Evolutionary conservation across 306 rosid species (phyloP), one percentile per base, ranked within the genome.

Genomic region (Begonia fuchsioides): DNA sequence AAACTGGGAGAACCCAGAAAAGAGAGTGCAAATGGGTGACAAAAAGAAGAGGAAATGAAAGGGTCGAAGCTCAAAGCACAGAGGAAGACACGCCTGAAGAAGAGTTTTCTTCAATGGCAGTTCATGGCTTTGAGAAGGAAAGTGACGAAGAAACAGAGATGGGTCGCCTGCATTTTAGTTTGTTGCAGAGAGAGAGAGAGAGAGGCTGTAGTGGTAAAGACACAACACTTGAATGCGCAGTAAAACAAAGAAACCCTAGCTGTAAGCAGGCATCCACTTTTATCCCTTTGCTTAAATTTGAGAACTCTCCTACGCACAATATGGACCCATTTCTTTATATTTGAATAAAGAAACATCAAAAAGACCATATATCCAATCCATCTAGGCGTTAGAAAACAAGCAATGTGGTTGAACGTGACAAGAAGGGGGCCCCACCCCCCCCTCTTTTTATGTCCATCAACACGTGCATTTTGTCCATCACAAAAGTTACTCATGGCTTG

Each of bases 191-290:
- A 41, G 45, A 41, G 45, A 14, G 51, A 14, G 68, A 12, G 14
- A 73, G 32, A 72, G 76, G 68, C 68, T 68, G 73, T 62, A 61
- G 15, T 26, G 35, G 35, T 26, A 48, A 35, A 47, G 43, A 39
- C 14, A 41, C 7, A 3, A 10, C n/a, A 10, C 8, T 26, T 26
- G 4, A 26, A 26, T 26, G 35, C 35, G 35, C 35, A 26, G 35
- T 26, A 26, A 26, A 26, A 26, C 48, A 32, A 53, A 32, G 41
- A 60, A 65, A 58, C 76, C 79, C 78, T 64, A 64, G 78, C 59
- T 76, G 68, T 40, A 39, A 3, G 32, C 3, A 20, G 3, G 32
- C 32, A 20, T 19, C 32, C 32, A 20, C 32, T 20, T 20, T 20
- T 26, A 26, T 26, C 7, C 8, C 7, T 26, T 2, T 26, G 5